A percentile compares a stretch with the other conserved stretches of the same genome.
Conservation (phyloP, 2,329 filamentous ascomycete genomes). For the Chlorencoelia australis region DNA sequence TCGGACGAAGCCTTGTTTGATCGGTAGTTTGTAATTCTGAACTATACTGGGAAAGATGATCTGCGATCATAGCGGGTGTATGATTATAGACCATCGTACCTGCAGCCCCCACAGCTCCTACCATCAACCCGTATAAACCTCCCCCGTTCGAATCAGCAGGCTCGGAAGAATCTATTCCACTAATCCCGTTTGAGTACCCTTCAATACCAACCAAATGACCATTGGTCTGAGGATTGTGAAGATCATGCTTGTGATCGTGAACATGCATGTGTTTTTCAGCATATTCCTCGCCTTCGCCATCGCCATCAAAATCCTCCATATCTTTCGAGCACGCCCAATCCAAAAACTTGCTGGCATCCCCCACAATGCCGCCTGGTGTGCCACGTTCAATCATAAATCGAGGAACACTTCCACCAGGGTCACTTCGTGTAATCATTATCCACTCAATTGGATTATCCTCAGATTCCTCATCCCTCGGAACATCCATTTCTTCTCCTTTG, state of each 20-base stretch:
- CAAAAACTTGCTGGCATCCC: slow-evolving; percentile 57
- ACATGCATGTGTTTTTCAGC: slow-evolving; percentile 7
- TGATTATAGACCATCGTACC: slow-evolving; percentile 36
- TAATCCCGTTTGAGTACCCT: slow-evolving; percentile 5
- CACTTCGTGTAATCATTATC: slow-evolving; percentile 65
- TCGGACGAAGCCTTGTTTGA: slow-evolving; percentile 13
- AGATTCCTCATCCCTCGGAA: slow-evolving; percentile 31
- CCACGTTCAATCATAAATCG: slow-evolving; percentile 63
- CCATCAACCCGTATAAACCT: slow-evolving; percentile 47
- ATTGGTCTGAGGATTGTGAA: slow-evolving; percentile 26
- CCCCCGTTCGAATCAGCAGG: slow-evolving; percentile 21
- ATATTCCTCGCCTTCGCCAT: slow-evolving; percentile 15
- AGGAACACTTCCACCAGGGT: slow-evolving; percentile 63
- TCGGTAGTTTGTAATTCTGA: slow-evolving; percentile 18
- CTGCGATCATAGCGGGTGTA: slow-evolving; percentile 16
- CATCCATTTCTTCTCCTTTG: slow-evolving; percentile 28
- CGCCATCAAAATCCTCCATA: slow-evolving; percentile 21
- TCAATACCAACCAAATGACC: slow-evolving; percentile 22
- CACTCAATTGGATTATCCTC: slow-evolving; percentile 59
- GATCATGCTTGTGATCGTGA: slow-evolving; percentile 21
- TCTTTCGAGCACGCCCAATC: slow-evolving; percentile 50
- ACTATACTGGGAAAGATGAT: slow-evolving; percentile 22
- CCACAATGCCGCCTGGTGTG: slow-evolving; percentile 54
- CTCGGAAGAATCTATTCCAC: slow-evolving; percentile 2
- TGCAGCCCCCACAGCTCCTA: slow-evolving; percentile 41